Percentiles rank a stretch among this genome's conserved stretches.
Conservation (phyloP, 768 basidiomycete species). For the Tricholoma sp. region DNA sequence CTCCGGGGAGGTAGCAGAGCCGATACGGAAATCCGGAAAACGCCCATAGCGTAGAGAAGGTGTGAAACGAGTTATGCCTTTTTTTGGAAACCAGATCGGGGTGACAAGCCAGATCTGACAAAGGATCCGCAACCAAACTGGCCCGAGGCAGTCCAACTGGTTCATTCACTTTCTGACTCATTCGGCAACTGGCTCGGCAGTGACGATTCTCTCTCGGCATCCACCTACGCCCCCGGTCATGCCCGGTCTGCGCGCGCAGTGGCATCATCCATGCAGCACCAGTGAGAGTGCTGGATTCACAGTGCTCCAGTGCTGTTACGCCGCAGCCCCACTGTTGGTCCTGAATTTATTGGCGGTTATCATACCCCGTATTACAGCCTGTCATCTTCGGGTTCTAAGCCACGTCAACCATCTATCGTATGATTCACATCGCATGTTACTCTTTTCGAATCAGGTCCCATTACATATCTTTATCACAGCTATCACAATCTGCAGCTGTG, state of each 20-base stretch:
- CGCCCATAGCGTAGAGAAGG: constrained; percentile 7
- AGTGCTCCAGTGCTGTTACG: no score
- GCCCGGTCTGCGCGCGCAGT: no score
- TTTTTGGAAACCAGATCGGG: constrained; percentile 16
- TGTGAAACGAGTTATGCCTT: constrained; percentile 9
- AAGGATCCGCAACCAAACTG: constrained; percentile 13
- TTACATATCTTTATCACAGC: background rate
- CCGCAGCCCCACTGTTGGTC: no score
- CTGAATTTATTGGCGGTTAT: background rate
- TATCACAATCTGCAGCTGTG: background rate
- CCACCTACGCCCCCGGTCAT: constrained; percentile 10
- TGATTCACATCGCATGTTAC: background rate
- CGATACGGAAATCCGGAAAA: constrained; percentile 29
- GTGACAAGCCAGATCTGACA: constrained; percentile 18
- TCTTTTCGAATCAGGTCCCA: background rate
- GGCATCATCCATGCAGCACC: no score
- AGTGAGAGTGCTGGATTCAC: no score
- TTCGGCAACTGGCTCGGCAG: background rate
- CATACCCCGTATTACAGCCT: background rate
- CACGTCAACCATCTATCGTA: no score
- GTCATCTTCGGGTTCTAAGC: background rate
- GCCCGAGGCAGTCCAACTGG: background rate
- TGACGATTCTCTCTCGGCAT: constrained; percentile 14
- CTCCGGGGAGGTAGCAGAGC: constrained; percentile 25
- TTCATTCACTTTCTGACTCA: constrained; percentile 12